phyloP scores from a whole-genome alignment of 163 green algal genomes.

The Trebouxiophyceae sp. region DNA sequence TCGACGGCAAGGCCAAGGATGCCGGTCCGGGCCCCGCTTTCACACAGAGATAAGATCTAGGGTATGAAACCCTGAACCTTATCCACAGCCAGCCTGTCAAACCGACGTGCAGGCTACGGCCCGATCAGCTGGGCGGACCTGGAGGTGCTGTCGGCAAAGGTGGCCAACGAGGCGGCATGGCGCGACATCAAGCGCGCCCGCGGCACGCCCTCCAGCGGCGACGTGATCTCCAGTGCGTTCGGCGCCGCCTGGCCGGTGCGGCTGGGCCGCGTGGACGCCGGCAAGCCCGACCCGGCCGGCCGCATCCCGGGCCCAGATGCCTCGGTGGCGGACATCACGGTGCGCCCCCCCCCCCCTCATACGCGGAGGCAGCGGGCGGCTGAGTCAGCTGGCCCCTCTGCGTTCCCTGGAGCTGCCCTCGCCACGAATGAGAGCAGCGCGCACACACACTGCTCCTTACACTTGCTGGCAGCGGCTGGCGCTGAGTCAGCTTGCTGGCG shows the following conservation, averaged over 20 bases:
- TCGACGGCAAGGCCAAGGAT: conserved; percentile 37
- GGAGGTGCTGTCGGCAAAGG: conserved; percentile 56
- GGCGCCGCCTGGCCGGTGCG: conserved; percentile 34
- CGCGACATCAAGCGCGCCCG: conserved; percentile 24
- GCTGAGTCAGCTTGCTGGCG: not conserved
- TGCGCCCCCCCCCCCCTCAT: conserved; percentile 1
- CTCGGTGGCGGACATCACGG: conserved; percentile 37
- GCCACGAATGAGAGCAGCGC: not conserved
- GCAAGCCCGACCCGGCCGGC: conserved; percentile 18
- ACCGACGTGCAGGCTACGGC: conserved; percentile 29
- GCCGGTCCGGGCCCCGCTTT: no score
- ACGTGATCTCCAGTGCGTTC: conserved; percentile 44
- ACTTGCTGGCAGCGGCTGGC: not conserved
- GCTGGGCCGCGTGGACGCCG: conserved; percentile 56
- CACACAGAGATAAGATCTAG: no score
- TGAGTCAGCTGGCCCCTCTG: not conserved
- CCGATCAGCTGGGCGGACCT: conserved; percentile 69
- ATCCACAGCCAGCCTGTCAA: no score
- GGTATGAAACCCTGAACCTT: no score
- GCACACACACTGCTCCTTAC: not conserved
- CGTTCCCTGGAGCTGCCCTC: not conserved
- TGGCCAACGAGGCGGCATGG: conserved; percentile 30
- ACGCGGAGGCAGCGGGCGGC: not conserved
- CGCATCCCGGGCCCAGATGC: conserved; percentile 30
- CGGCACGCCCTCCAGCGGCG: conserved; percentile 19